Evolutionary conservation across 2,329 filamentous ascomycete species (phyloP), one percentile per base, ranked within the genome.

Genomic region (Lasiodiplodia sp.): DNA sequence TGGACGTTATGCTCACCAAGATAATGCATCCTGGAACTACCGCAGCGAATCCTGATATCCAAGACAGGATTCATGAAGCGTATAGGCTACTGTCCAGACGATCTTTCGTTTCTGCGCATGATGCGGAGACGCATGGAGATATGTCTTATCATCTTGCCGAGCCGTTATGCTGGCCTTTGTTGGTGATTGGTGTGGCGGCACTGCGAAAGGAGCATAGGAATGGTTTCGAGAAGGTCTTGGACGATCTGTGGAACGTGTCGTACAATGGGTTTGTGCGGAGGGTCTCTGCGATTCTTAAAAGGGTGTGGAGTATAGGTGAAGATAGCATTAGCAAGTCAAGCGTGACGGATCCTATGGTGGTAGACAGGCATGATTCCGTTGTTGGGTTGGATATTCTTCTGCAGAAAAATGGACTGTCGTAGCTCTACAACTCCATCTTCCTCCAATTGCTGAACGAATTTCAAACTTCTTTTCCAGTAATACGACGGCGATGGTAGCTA

Each of bases 131-230:
- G 18, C 47, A 21, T 18, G 18, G 16, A 12, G 51, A 53, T 8
- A 53, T 53, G 51, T 53, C 51, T 8, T 53, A 53, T 53, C 51
- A 53, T 28, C 51, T 53, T 18, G 11, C 51, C 12, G 51, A 53
- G 23, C 51, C 51, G 28, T 28, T 28, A 3, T 53, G 51, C 23
- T 53, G 51, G 51, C 51, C 51, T 18, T 3, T 53, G 23, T 11
- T 53, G 10, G 51, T 53, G 21, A 28, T 53, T 28, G 51, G 51
- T 18, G 51, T 28, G 10, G 51, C 51, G 23, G 11, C 28, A 28
- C 51, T 53, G 21, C 23, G 51, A 53, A 53, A 12, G 4, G 51
- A 53, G 23, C 51, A 53, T 12, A 25, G 16, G 10, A 7, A 10
- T 28, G 16, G 21, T 12, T 28, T 53, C 28, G 51, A 53, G 51